Percentiles rank a stretch among this genome's conserved stretches.
These are phyloP conservation scores for Monosporascus cannonballus DNA, from an alignment of 2,329 filamentous ascomycete genomes.

Conservation along the genomic window DNA sequence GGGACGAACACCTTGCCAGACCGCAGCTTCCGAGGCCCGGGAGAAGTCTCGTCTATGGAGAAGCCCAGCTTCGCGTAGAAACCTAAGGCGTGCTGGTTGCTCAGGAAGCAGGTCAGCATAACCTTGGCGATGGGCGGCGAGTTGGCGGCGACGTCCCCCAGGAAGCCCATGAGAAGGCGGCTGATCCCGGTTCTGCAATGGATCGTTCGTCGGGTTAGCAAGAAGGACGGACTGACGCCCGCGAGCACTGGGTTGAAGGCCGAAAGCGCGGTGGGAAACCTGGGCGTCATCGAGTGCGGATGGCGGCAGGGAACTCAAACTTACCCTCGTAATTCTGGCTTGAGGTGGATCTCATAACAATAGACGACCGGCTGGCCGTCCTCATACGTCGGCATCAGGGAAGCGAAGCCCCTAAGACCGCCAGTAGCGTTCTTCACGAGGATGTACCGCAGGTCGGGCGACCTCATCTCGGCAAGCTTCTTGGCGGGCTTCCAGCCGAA, in stretches of 20 bases:
- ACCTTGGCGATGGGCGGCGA: constrained; percentile 54
- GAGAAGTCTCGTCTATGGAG: constrained; percentile 48
- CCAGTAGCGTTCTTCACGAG: constrained; percentile 40
- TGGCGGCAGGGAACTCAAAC: constrained; percentile 10
- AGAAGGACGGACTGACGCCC: background rate
- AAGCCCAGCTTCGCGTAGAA: constrained; percentile 62
- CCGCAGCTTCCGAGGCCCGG: constrained; percentile 45
- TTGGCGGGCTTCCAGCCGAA: constrained; percentile 55
- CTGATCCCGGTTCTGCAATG: constrained; percentile 55
- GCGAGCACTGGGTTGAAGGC: no score
- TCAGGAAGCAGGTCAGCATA: constrained; percentile 69
- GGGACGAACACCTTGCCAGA: constrained; percentile 46
- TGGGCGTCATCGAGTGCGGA: background rate
- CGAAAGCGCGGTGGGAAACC: no score
- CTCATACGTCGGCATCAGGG: constrained; percentile 68
- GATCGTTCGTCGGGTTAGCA: background rate
- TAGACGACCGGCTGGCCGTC: constrained; percentile 62
- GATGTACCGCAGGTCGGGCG: constrained; percentile 62
- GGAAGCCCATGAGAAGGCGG: constrained; percentile 49
- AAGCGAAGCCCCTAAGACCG: constrained; percentile 49
- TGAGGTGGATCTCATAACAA: constrained; percentile 73
- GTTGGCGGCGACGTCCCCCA: constrained; percentile 45
- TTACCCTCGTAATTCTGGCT: constrained; percentile 47
- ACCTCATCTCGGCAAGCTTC: constrained; percentile 64
- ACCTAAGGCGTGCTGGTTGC: constrained; percentile 48